Base-by-base conservation (phyloP, 371 early-diverging fungal genomes). In the Syncephalastrum racemosum region DNA sequence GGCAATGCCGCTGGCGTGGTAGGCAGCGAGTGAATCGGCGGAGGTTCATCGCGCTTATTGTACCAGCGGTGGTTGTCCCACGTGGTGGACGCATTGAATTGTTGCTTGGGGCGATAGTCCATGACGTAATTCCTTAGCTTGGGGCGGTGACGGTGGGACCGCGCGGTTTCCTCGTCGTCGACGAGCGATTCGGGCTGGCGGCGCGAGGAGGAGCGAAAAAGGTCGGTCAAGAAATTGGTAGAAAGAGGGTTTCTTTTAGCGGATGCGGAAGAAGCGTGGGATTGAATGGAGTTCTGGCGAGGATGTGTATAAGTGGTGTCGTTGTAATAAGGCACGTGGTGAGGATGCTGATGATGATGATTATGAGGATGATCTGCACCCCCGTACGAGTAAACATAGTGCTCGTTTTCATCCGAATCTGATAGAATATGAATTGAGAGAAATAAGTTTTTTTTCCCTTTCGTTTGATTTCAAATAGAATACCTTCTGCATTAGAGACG, bases 361-460 rank as follows among this genome's bases (percentile, higher is more conserved):
- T 59, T 14, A 22, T 42, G 41, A 22, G 60, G 27, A 24, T 49
- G 55, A 19, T 54, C 40, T 10, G 66, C 55, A 27, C 59, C 60
- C 7, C 71, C 68, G 42, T 67, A 77, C 10, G 77, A 71, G 48
- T 77, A 77, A 4, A 77, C 74, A 53, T 77, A 77, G 18, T 67
- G 72, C 58, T 77, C 77, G 40, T 77, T 73, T 60, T 77, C 77
- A 55, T 77, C 77, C 16, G 77, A 77, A 52, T 77, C 77, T 75
- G 52, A 16, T n/a, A 27, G 31, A 41, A 25, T 31, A 10, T 3
- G 27, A 27, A 7, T 1, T 7, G 7, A 3, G 12, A 5, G 6
- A 0, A 31, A 31, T 31, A 8, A 5, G 0, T 31, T 19, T 39
- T 36, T 39, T 27, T n/a, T 60, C 4, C 12, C 7, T 19, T 1